These are phyloP conservation scores for Acanthamoeba lenticulata DNA, from an alignment of 208 protist species.

Conservation along the genomic window DNA sequence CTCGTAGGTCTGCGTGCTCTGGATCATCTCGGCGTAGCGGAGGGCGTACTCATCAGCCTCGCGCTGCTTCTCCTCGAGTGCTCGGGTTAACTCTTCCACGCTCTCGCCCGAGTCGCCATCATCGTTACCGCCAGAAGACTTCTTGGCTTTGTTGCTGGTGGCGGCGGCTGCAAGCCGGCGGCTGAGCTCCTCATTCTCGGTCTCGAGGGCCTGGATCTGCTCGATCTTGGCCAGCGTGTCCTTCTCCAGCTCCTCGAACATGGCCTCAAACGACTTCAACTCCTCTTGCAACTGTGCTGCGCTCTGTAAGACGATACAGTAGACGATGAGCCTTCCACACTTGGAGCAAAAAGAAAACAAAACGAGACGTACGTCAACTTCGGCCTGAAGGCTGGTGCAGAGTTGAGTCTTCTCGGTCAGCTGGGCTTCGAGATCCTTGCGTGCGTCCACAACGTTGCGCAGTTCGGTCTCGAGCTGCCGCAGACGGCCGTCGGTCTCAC, in stretches of 20 bases:
- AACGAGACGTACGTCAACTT: neutral
- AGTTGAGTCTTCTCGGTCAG: neutral
- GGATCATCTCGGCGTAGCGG: conserved; percentile 30
- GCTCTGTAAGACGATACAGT: neutral
- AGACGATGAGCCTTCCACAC: no score
- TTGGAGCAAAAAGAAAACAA: no score
- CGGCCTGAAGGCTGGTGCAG: neutral
- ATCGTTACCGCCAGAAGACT: neutral
- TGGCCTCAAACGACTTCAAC: neutral
- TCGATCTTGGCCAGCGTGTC: conserved; percentile 29
- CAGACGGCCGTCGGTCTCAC: neutral
- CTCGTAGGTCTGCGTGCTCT: conserved; percentile 20
- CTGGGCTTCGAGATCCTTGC: neutral
- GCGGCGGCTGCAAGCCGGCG: neutral
- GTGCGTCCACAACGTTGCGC: neutral
- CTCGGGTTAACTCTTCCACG: neutral
- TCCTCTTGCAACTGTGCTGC: neutral
- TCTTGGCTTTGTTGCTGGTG: neutral
- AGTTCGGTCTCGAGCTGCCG: conserved; percentile 5
- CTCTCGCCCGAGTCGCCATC: neutral
- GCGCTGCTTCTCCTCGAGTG: neutral
- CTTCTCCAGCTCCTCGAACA: conserved; percentile 28
- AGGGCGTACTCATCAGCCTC: conserved; percentile 38
- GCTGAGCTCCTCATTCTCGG: neutral
- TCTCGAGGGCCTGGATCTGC: neutral